Evolutionary conservation across 2,329 filamentous ascomycete species (phyloP).

Genomic region (Teratosphaeria destructans): DNA sequence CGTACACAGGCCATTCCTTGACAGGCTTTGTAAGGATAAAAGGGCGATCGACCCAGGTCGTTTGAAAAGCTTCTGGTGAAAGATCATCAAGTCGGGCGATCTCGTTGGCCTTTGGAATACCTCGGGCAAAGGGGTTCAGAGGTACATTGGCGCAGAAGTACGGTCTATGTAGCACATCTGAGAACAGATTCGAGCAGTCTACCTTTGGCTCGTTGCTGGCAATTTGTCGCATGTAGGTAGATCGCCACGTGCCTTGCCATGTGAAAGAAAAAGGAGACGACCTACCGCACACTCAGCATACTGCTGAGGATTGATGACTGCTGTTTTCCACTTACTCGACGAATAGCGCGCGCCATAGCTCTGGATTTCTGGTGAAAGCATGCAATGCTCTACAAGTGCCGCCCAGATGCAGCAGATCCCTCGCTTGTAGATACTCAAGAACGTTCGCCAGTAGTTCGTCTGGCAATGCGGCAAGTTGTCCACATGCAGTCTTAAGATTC

Average conservation of each 20-base stretch:
- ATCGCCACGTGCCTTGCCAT: slow-evolving; percentile 80
- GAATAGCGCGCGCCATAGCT: slow-evolving; percentile 80
- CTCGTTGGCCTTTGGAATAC: slow-evolving; percentile 63
- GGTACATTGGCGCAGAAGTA: slow-evolving; percentile 77
- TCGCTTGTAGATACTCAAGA: slow-evolving; percentile 62
- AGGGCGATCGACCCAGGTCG: slow-evolving; percentile 65
- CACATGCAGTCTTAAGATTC: slow-evolving; percentile 58
- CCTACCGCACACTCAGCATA: slow-evolving; percentile 28
- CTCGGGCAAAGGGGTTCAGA: slow-evolving; percentile 53
- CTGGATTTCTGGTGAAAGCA: slow-evolving; percentile 73
- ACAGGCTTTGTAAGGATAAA: slow-evolving; percentile 82
- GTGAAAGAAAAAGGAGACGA: slow-evolving; percentile 37
- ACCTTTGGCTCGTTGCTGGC: slow-evolving; percentile 46
- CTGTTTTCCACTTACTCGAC: slow-evolving; percentile 57
- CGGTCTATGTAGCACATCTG: slow-evolving; percentile 79
- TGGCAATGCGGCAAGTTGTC: slow-evolving; percentile 57
- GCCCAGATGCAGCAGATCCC: slow-evolving; percentile 54
- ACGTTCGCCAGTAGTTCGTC: slow-evolving; percentile 71
- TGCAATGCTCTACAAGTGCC: slow-evolving; percentile 76
- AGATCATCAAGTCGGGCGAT: slow-evolving; percentile 63
- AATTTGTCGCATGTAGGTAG: slow-evolving; percentile 58
- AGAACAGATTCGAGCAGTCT: slow-evolving; percentile 71
- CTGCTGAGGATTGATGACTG: slow-evolving; percentile 9
- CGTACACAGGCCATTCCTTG: slow-evolving; percentile 67
- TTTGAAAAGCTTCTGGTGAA: slow-evolving; percentile 61